A percentile compares a stretch with the other conserved stretches of the same genome.
Evolutionary conservation across 306 rosid genomes (phyloP).

Genomic region (Cucurbita maxima): DNA sequence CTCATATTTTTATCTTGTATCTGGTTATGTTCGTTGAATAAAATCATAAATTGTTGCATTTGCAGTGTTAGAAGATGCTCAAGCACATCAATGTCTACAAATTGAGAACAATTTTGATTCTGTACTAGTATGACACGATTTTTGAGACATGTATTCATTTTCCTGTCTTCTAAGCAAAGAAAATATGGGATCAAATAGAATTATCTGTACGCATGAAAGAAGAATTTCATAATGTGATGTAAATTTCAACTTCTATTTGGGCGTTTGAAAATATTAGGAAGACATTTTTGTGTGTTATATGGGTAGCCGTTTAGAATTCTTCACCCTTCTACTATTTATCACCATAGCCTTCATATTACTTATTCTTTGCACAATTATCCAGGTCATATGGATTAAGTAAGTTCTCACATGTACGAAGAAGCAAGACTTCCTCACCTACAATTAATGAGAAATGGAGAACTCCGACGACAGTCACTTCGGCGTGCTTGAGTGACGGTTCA

Average conservation of each 20-base stretch:
- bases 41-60: not conserved
- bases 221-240: not conserved
- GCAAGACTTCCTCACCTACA: conserved; percentile 19
- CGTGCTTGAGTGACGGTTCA: conserved; percentile 40
- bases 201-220: not conserved
- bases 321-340: not conserved
- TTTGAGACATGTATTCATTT: not conserved
- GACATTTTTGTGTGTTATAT: not conserved
- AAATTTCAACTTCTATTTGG: not conserved
- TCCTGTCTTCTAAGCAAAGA: not conserved
- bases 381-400: conserved; percentile 51
- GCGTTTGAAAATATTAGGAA: not conserved
- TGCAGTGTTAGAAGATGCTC: not conserved
- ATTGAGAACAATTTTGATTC: not conserved
- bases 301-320: not conserved
- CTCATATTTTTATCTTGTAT: not conserved
- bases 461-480: conserved; percentile 24
- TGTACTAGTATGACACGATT: not conserved
- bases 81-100: not conserved
- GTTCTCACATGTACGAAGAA: conserved; percentile 29
- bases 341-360: not conserved
- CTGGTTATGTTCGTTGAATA: not conserved
- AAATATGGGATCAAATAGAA: not conserved
- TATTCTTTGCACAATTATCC: conserved; percentile 9
- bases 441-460: conserved; percentile 21